Evolutionary conservation across 2,329 filamentous ascomycete species (phyloP).

Genomic region (Grosmannia huntii): DNA sequence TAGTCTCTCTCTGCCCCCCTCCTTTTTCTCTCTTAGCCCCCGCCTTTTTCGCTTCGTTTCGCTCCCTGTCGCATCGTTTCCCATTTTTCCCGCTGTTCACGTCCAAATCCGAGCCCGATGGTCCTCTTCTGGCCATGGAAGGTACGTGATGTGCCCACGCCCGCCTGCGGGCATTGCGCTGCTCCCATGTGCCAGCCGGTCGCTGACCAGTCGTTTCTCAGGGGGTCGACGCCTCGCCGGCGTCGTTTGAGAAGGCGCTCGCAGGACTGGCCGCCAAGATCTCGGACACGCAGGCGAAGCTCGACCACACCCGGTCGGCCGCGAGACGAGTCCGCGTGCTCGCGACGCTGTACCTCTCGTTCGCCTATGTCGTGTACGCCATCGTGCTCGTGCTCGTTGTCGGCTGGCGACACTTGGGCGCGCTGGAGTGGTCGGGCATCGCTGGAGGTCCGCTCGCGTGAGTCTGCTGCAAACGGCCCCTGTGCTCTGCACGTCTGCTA

Average conservation of each 20-base stretch:
- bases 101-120: conserved; percentile 9
- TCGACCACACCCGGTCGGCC: conserved; percentile 60
- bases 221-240: conserved; percentile 70
- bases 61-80: neutral
- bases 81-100: neutral
- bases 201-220: conserved; percentile 25
- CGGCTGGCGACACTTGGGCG: conserved; percentile 66
- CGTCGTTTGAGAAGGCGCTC: conserved; percentile 85
- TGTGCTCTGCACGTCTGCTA: neutral
- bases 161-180: neutral
- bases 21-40: neutral
- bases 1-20: neutral
- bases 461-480: conserved; percentile 16
- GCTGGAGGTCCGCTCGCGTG: conserved; percentile 68
- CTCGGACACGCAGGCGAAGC: conserved; percentile 53
- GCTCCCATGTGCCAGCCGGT: neutral
- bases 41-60: neutral
- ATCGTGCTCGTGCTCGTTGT: conserved; percentile 76
- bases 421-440: conserved; percentile 66
- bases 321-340: conserved; percentile 72
- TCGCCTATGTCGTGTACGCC: conserved; percentile 78
- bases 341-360: conserved; percentile 79
- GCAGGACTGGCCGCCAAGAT: conserved; percentile 76
- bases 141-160: conserved; percentile 1
- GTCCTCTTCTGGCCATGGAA: conserved; percentile 19